Conservation (phyloP, 2,329 filamentous ascomycete species). For the Apiospora pterosperma region DNA sequence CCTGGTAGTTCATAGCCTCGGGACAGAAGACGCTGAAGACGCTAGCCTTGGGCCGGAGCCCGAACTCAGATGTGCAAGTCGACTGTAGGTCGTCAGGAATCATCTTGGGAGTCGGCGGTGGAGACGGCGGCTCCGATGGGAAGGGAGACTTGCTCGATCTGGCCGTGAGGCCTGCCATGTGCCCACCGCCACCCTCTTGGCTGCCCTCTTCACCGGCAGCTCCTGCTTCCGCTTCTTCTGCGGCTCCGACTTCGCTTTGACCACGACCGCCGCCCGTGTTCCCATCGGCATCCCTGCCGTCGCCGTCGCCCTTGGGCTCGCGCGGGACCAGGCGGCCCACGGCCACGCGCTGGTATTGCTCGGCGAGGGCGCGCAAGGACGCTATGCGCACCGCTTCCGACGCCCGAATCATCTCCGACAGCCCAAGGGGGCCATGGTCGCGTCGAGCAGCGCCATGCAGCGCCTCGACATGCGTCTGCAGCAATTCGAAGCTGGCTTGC, state of each 20-base stretch:
- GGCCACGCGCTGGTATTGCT: constrained; percentile 33
- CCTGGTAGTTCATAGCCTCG: constrained; percentile 36
- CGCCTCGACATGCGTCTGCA: constrained; percentile 24
- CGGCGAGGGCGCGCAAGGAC: constrained; percentile 29
- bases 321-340: constrained; percentile 26
- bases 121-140: constrained; percentile 27
- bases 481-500: constrained; percentile 20
- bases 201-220: background rate
- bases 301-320: background rate
- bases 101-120: constrained; percentile 26
- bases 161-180: constrained; percentile 13
- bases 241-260: background rate
- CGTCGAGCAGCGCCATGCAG: constrained; percentile 20
- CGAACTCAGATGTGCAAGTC: constrained; percentile 11
- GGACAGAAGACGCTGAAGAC: constrained; percentile 38
- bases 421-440: constrained; percentile 23
- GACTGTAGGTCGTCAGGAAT: constrained; percentile 19
- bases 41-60: constrained; percentile 29
- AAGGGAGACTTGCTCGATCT: constrained; percentile 20
- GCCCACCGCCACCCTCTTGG: background rate
- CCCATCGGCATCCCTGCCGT: background rate
- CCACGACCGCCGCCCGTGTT: background rate
- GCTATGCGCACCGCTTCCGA: constrained; percentile 31
- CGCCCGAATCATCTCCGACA: constrained; percentile 28
- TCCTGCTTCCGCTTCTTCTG: background rate